Evolutionary conservation across 2,329 filamentous ascomycete genomes (phyloP).

Genomic region (Fusarium sororula): DNA sequence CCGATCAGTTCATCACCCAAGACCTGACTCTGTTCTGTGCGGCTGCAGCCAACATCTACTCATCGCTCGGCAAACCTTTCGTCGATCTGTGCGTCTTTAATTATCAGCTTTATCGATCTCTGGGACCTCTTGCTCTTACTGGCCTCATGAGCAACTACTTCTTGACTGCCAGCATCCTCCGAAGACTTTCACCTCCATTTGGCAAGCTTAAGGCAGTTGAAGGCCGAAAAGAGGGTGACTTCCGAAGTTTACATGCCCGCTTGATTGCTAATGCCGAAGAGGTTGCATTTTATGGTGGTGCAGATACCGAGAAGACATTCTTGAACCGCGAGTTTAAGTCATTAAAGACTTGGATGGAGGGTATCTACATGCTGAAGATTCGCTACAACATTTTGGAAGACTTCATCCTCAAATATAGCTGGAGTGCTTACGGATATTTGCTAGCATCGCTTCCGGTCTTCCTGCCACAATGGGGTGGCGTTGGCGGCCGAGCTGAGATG

Average conservation of each 20-base stretch:
- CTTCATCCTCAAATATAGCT: slow-evolving; percentile 97
- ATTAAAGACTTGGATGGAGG: slow-evolving; percentile 96
- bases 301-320: slow-evolving; percentile 93
- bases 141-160: slow-evolving; percentile 94
- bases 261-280: slow-evolving; percentile 97
- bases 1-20: slow-evolving; percentile 97
- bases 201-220: slow-evolving; percentile 97
- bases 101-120: slow-evolving; percentile 91
- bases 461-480: slow-evolving; percentile 90
- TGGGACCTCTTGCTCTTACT: slow-evolving; percentile 86
- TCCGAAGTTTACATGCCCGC: slow-evolving; percentile 87
- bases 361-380: slow-evolving; percentile 97
- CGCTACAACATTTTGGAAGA: slow-evolving; percentile 99
- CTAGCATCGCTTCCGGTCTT: slow-evolving; percentile 94
- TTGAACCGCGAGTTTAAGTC: slow-evolving; percentile 92
- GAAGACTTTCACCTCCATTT: slow-evolving; percentile 91
- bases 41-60: slow-evolving; percentile 91
- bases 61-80: slow-evolving; percentile 94
- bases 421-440: slow-evolving; percentile 97
- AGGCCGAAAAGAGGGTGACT: slow-evolving; percentile 93
- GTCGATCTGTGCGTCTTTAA: slow-evolving; percentile 99
- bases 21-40: slow-evolving; percentile 96
- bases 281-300: slow-evolving; percentile 95
- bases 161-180: slow-evolving; percentile 87
- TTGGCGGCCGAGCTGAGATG: slow-evolving; percentile 78